Conservation (phyloP, 768 basidiomycete genomes). For the Podaxis sp. region DNA sequence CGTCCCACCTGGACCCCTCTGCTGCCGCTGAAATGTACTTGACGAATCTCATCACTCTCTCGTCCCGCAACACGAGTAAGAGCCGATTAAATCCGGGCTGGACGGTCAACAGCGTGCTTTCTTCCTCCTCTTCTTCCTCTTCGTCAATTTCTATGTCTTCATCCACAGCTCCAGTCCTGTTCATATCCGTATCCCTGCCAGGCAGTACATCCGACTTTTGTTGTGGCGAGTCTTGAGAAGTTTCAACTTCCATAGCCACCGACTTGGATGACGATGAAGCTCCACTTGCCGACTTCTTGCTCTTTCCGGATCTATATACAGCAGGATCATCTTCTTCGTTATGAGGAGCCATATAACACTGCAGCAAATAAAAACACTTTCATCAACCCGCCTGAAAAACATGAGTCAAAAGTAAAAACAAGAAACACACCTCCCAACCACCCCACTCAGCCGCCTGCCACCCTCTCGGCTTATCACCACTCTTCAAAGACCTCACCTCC, state of each 20-base stretch:
- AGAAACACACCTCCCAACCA: conserved; percentile 79
- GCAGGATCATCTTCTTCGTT: conserved; percentile 95
- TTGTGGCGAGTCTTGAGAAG: neutral
- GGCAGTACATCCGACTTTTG: neutral
- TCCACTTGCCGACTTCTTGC: conserved; percentile 28
- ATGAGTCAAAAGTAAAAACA: conserved; percentile 4
- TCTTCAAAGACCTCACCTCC: conserved; percentile 29
- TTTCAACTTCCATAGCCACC: conserved; percentile 3
- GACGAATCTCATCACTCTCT: conserved; percentile 90
- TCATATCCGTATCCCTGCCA: neutral
- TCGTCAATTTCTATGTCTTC: conserved; percentile 32
- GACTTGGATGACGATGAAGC: conserved; percentile 5
- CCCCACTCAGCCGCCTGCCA: conserved; percentile 82
- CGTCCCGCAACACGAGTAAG: conserved; percentile 85
- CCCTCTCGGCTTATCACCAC: conserved; percentile 30
- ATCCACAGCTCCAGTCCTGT: conserved; percentile 1
- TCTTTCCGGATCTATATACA: conserved; percentile 72
- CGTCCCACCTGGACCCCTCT: conserved; percentile 88
- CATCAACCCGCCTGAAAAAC: conserved; percentile 3
- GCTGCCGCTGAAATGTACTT: conserved; percentile 93
- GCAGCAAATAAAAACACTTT: neutral
- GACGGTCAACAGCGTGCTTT: conserved; percentile 77
- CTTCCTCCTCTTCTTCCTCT: conserved; percentile 63
- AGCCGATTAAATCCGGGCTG: conserved; percentile 89
- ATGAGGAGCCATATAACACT: conserved; percentile 95